phyloP scores from a whole-genome alignment of 495 filamentous ascomycete species.

The Xylaria intraflava region DNA sequence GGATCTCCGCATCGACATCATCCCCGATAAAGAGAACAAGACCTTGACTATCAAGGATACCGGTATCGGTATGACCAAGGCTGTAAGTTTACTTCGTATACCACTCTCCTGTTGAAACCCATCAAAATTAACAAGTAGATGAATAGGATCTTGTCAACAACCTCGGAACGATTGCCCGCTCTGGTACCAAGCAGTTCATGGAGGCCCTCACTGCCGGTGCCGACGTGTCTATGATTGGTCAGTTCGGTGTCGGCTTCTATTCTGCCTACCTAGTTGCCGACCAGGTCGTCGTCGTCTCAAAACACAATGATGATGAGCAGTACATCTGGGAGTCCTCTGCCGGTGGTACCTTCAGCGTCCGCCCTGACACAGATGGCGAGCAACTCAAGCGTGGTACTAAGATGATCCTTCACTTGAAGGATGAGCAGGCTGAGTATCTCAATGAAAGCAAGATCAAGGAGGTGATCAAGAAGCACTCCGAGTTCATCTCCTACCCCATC shows the following conservation, averaged over 20 bases:
- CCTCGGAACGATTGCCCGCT: slow-evolving; percentile 97
- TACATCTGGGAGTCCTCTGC: slow-evolving; percentile 99
- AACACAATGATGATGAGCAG: slow-evolving; percentile 99
- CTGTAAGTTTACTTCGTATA: slow-evolving; percentile 56
- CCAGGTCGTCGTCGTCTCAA: slow-evolving; percentile 88
- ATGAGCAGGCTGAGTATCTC: slow-evolving; percentile 96
- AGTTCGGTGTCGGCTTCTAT: slow-evolving; percentile 99
- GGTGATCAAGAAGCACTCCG: slow-evolving; percentile 99
- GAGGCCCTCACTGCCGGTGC: slow-evolving; percentile 96
- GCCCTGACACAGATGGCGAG: slow-evolving; percentile 83
- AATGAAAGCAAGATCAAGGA: slow-evolving; percentile 99
- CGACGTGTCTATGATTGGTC: slow-evolving; percentile 99
- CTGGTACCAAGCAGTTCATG: slow-evolving; percentile 99
- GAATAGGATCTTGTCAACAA: slow-evolving; percentile 95
- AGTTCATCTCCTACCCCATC: slow-evolving; percentile 99
- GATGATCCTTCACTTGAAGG: slow-evolving; percentile 98
- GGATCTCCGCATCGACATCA: slow-evolving; percentile 96
- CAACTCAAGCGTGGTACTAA: slow-evolving; percentile 89
- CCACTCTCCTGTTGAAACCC: neutral
- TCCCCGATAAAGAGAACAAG: slow-evolving; percentile 93
- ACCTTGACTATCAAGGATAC: slow-evolving; percentile 94
- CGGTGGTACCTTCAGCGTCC: slow-evolving; percentile 94
- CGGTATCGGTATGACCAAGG: slow-evolving; percentile 99
- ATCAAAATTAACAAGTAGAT: slow-evolving; percentile 18
- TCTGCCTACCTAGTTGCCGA: slow-evolving; percentile 99